A percentile compares a stretch with the other conserved stretches of the same genome.
Conservation (phyloP, 352 stramenopile species). For the Globisporangium okanoganense region DNA sequence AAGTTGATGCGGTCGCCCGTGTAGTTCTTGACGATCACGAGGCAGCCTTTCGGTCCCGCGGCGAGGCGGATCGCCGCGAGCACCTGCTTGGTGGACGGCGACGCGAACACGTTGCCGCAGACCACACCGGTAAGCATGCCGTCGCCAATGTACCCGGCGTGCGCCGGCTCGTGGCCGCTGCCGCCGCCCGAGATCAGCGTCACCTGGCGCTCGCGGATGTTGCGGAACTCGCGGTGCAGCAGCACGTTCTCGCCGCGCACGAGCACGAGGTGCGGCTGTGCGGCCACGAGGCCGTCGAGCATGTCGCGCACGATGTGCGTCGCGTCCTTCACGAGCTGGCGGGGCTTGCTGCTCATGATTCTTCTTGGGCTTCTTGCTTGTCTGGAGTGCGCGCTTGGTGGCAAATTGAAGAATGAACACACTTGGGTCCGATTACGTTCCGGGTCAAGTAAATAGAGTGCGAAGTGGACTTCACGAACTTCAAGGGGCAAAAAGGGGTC, state of each 20-base stretch:
- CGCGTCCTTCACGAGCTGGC: slow-evolving; percentile 51
- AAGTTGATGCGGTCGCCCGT: slow-evolving; percentile 99
- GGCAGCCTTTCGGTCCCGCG: slow-evolving; percentile 76
- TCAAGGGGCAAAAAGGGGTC: too few species aligned
- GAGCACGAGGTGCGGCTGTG: slow-evolving; percentile 67
- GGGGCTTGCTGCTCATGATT: slow-evolving; percentile 6
- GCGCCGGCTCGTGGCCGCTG: slow-evolving; percentile 93
- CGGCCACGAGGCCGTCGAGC: slow-evolving; percentile 64
- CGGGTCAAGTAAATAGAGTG: too few species aligned
- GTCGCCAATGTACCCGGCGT: slow-evolving; percentile 95
- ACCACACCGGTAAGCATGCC: slow-evolving; percentile 97
- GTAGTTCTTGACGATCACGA: slow-evolving; percentile 99
- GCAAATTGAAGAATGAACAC: slow-evolving; percentile 1
- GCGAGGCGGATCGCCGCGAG: slow-evolving; percentile 93
- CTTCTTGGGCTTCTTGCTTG: background rate
- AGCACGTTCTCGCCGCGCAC: slow-evolving; percentile 58
- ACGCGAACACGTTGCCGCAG: slow-evolving; percentile 96
- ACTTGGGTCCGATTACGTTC: too few species aligned
- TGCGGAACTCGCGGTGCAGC: slow-evolving; percentile 65
- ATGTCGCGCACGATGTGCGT: slow-evolving; percentile 66
- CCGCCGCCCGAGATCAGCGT: slow-evolving; percentile 74
- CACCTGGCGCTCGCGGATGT: slow-evolving; percentile 64
- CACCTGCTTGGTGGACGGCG: slow-evolving; percentile 91
- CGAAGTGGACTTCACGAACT: too few species aligned
- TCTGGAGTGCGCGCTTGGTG: background rate